A percentile compares a stretch with the other conserved stretches of the same genome.
Evolutionary conservation across 2,329 filamentous ascomycete species (phyloP).

Genomic region (Alternaria angustiovoidea): DNA sequence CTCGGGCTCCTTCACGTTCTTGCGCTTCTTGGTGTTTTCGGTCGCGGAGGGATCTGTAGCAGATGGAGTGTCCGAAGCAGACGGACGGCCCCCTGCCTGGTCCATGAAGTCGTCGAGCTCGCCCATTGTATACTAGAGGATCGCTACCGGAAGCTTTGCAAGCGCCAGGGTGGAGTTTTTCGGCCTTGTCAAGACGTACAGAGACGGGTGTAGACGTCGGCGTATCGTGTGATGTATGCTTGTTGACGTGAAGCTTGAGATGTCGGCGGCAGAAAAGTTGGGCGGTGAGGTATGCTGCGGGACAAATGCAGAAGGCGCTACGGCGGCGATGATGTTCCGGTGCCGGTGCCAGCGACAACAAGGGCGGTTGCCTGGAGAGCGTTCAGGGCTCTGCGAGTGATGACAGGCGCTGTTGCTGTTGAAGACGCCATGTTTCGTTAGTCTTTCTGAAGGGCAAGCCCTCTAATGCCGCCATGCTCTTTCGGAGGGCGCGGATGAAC

Average conservation of each 20-base stretch:
- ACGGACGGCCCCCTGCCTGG: slow-evolving; percentile 11
- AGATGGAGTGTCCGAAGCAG: slow-evolving; percentile 5
- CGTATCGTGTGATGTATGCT: background rate
- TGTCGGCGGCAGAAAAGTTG: slow-evolving; percentile 32
- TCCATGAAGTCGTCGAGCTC: slow-evolving; percentile 25
- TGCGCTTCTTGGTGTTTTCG: slow-evolving; percentile 35
- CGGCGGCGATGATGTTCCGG: slow-evolving; percentile 20
- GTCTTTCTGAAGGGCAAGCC: slow-evolving; percentile 43
- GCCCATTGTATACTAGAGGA: background rate
- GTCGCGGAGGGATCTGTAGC: slow-evolving; percentile 11
- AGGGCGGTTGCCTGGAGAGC: slow-evolving; percentile 6
- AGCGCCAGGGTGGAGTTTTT: too few relatives aligned
- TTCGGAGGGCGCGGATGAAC: slow-evolving; percentile 37
- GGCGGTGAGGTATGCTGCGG: slow-evolving; percentile 27
- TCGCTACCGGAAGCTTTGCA: background rate
- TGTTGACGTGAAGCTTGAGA: slow-evolving; percentile 12
- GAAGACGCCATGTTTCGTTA: slow-evolving; percentile 36
- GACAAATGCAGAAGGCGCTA: slow-evolving; percentile 20
- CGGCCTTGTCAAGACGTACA: background rate
- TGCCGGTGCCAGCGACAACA: slow-evolving; percentile 9
- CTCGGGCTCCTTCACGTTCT: slow-evolving; percentile 25
- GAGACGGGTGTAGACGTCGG: background rate
- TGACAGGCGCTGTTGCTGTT: slow-evolving; percentile 26
- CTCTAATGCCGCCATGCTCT: slow-evolving; percentile 38
- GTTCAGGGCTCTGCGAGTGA: slow-evolving; percentile 16